Evolutionary conservation across 177 flowering plant species (phyloP), one percentile per base, ranked within the genome.

Genomic region (Vitis hybrid): DNA sequence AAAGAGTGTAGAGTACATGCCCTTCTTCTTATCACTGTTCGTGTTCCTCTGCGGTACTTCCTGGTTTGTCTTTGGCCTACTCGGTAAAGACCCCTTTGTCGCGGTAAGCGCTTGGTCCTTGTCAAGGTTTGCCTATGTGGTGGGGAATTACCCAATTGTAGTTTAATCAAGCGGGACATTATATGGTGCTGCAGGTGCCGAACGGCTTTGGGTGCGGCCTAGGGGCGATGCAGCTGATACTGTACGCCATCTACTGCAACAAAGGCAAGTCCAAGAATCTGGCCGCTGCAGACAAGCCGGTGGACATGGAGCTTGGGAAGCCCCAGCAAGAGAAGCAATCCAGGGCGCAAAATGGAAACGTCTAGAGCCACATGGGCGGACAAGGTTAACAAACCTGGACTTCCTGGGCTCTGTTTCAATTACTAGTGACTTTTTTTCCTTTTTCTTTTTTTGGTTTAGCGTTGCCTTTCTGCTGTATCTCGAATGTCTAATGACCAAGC

Each of bases 1-100:
- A 1, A 90, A 84, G 81, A 90, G 95, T 61, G 92, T 88, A 67
- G 95, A 90, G 72, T 90, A 67, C 79, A 90, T 90, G 95, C 95
- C 95, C 0, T 90, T 90, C 67, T 88, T 87, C 80, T 65, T 90
- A 71, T 90, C 95, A 5, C 81, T 90, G 57, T 88, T 85, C 56
- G 83, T 77, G 14, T 90, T 90, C 87, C 65, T 90, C 10, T 87
- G 90, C 56, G 91, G 95, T 63, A 84, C 92, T 4, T 88, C 92
- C 2, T 90, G 89, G 89, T 87, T 90, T 69, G 60, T 86, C 65
- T 90, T 51, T 73, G 95, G 95, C 7, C 81, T 90, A 0, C 81
- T 90, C 18, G 92, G 92, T 15, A 80, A 59, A 22, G 95, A 90
- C 72, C 88, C 89, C 64, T 88, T 90, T 71, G 79, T 90, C 14